These are phyloP conservation scores for Fusarium aywerte DNA, from an alignment of 2,329 filamentous ascomycete species.

Conservation along the genomic window DNA sequence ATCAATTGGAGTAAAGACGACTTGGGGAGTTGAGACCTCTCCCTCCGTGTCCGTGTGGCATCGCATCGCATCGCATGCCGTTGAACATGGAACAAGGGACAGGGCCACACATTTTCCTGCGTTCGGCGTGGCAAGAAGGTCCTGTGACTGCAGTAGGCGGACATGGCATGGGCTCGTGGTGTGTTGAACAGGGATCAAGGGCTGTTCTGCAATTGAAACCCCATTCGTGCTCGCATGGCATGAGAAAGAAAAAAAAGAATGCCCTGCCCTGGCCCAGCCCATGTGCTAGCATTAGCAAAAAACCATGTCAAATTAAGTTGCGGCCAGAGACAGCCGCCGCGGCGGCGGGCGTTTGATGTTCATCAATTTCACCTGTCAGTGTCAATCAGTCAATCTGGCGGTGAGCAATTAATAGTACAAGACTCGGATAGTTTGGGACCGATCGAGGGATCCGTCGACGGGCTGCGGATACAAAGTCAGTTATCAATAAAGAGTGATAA, in stretches of 20 bases:
- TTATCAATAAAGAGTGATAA: constrained; percentile 13
- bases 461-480: constrained; percentile 21
- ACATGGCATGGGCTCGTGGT: constrained; percentile 36
- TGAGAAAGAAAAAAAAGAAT: constrained; percentile 15
- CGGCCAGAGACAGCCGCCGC: constrained; percentile 29
- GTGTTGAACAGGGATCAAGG: constrained; percentile 46
- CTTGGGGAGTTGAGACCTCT: constrained; percentile 4
- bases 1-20: constrained; percentile 37
- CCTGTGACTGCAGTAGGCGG: constrained; percentile 46
- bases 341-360: constrained; percentile 41
- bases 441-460: constrained; percentile 36
- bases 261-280: constrained; percentile 14
- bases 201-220: constrained; percentile 43
- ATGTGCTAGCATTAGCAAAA: constrained; percentile 12
- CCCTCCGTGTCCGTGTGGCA: constrained; percentile 18
- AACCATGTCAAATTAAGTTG: constrained; percentile 23
- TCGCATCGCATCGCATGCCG: constrained; percentile 14
- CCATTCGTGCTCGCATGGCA: constrained; percentile 45
- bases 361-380: constrained; percentile 28
- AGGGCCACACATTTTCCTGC: constrained; percentile 32
- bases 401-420: constrained; percentile 35
- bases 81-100: constrained; percentile 23
- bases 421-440: constrained; percentile 34
- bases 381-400: constrained; percentile 39
- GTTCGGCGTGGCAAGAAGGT: constrained; percentile 45